Percentiles rank a stretch among this genome's conserved stretches.
Conservation (phyloP, 192 early-diverging fungal species). For the Backusella parvicylindrica region DNA sequence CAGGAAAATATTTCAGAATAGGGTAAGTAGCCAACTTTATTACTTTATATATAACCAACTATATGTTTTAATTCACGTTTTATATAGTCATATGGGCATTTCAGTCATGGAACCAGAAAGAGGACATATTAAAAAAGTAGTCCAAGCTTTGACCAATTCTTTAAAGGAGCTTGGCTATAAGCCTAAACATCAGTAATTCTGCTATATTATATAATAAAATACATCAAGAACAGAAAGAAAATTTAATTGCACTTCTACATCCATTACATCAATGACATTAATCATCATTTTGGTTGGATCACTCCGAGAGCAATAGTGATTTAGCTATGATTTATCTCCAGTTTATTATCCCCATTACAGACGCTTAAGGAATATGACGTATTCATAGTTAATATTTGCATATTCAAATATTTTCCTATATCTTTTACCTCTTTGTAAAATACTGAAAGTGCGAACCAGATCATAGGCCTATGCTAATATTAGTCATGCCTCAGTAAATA, state of each 20-base stretch:
- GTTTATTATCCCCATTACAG: no score
- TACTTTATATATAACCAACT: neutral
- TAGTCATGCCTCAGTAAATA: no score
- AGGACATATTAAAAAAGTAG: constrained; percentile 61
- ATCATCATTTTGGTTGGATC: no score
- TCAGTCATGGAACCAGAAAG: constrained; percentile 67
- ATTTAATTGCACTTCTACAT: neutral
- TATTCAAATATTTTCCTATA: no score
- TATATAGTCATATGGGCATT: constrained; percentile 76
- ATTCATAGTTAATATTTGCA: no score
- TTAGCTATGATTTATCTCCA: no score
- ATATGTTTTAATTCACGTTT: neutral
- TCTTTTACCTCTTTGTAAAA: no score
- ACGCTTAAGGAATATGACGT: no score
- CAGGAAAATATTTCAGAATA: constrained; percentile 91
- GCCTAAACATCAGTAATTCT: constrained; percentile 5
- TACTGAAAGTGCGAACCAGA: no score
- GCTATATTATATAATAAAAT: neutral
- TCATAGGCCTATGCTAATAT: no score
- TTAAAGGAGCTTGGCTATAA: constrained; percentile 59
- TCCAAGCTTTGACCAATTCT: constrained; percentile 56
- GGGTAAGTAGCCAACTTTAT: constrained; percentile 38
- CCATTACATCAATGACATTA: no score
- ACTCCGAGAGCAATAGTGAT: no score
- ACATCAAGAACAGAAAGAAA: neutral